A percentile compares a stretch with the other conserved stretches of the same genome.
phyloP scores from a whole-genome alignment of 2,329 filamentous ascomycete species.

The Phyllosticta citribraziliensis region DNA sequence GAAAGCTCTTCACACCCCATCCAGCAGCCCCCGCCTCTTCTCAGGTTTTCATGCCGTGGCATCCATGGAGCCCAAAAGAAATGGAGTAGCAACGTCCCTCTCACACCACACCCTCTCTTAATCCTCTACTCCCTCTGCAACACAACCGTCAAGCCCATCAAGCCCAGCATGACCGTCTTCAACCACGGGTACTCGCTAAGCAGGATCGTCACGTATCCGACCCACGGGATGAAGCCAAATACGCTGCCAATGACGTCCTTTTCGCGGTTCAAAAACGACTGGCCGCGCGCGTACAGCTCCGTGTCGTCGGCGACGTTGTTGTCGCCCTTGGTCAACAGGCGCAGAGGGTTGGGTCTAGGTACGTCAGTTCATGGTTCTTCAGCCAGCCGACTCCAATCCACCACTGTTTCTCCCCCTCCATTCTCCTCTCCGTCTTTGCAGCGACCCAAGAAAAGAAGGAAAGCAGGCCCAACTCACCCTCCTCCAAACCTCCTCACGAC shows the following conservation, averaged over 20 bases:
- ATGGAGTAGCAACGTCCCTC: too few relatives aligned
- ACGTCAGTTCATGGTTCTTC: neutral
- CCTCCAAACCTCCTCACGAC: conserved; percentile 64
- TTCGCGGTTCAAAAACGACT: conserved; percentile 72
- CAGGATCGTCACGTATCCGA: conserved; percentile 94
- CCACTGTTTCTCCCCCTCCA: neutral
- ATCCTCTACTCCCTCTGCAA: conserved; percentile 66
- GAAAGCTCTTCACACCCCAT: too few relatives aligned
- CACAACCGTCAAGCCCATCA: conserved; percentile 92
- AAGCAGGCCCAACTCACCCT: conserved; percentile 34
- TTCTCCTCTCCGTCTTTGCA: neutral
- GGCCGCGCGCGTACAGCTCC: conserved; percentile 75
- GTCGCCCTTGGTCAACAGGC: conserved; percentile 92
- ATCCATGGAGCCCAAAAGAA: too few relatives aligned
- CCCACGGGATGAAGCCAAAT: conserved; percentile 82
- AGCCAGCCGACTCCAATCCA: neutral
- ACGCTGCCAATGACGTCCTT: conserved; percentile 91
- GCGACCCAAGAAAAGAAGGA: neutral
- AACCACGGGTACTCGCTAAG: conserved; percentile 93
- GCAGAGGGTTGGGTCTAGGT: conserved; percentile 38
- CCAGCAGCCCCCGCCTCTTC: too few relatives aligned
- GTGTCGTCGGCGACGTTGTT: conserved; percentile 94
- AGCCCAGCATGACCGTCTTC: conserved; percentile 85
- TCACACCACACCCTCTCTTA: neutral
- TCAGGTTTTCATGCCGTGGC: too few relatives aligned